Evolutionary conservation across 1,284 basidiomycete genomes (phyloP).

Genomic region (Cystobasidiaceae sp.): DNA sequence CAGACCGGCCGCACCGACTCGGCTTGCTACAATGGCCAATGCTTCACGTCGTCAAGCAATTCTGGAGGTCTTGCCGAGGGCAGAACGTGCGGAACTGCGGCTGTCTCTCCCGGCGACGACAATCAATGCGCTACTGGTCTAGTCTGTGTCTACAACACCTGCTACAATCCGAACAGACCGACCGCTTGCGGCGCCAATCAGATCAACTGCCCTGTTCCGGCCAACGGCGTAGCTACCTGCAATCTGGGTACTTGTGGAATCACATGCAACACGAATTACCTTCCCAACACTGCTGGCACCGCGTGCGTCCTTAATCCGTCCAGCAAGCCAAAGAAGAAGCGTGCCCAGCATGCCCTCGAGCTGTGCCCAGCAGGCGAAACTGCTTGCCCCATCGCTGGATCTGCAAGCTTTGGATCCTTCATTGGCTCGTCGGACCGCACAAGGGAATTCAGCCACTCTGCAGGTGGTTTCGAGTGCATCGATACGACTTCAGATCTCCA

Average conservation of each 20-base stretch:
- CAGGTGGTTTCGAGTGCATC: conserved; percentile 48
- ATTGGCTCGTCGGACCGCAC: conserved; percentile 21
- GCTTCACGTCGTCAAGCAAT: conserved; percentile 3
- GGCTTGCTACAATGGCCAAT: conserved; percentile 10
- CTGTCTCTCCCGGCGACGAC: neutral
- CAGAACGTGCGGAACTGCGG: neutral
- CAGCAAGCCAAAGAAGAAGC: conserved; percentile 21
- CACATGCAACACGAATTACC: conserved; percentile 33
- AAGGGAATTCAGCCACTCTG: conserved; percentile 26
- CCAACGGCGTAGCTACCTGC: conserved; percentile 34
- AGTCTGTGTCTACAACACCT: conserved; percentile 12
- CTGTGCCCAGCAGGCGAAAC: conserved; percentile 37
- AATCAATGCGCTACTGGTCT: conserved; percentile 10
- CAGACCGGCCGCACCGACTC: conserved; percentile 3
- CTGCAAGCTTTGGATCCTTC: conserved; percentile 31
- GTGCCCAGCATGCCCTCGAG: conserved; percentile 9
- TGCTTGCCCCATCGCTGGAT: conserved; percentile 40
- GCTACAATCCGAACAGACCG: conserved; percentile 11
- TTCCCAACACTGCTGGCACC: neutral
- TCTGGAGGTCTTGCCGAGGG: neutral
- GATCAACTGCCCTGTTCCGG: conserved; percentile 10
- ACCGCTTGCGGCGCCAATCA: conserved; percentile 6
- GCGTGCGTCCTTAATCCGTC: conserved; percentile 8
- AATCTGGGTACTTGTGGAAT: conserved; percentile 24
- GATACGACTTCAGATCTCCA: conserved; percentile 48